These are phyloP conservation scores for Tuber melanosporum DNA, from an alignment of 495 filamentous ascomycete genomes.

Conservation along the genomic window DNA sequence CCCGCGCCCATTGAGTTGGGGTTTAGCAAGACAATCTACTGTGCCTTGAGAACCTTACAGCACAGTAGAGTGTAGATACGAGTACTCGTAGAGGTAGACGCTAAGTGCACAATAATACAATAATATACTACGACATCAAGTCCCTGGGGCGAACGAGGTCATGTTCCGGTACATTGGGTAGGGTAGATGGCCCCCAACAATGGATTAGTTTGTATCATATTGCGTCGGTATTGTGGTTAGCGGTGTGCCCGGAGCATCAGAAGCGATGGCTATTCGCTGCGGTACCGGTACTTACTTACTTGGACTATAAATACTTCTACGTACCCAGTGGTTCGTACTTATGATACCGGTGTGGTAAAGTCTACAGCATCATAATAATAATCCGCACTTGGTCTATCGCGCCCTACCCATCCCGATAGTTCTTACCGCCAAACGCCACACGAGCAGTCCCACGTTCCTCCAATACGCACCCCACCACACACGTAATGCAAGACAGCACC, in stretches of 20 bases:
- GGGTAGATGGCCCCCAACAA: neutral
- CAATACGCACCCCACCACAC: neutral
- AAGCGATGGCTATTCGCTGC: too few species aligned
- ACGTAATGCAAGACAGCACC: neutral
- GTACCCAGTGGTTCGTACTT: neutral
- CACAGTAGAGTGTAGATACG: neutral
- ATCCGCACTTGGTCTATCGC: neutral
- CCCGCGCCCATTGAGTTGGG: too few species aligned
- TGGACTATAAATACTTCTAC: neutral
- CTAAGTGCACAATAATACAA: neutral
- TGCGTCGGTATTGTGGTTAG: neutral
- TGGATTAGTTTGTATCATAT: neutral
- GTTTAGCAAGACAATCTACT: too few species aligned
- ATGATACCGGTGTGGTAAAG: too few species aligned
- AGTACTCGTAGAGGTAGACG: too few species aligned
- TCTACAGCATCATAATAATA: too few species aligned
- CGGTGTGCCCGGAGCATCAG: too few species aligned
- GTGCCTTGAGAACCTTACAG: neutral
- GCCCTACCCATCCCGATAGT: neutral
- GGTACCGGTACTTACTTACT: too few species aligned
- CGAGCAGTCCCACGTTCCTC: neutral
- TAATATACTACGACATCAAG: neutral
- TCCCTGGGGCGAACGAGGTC: neutral
- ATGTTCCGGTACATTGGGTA: too few species aligned
- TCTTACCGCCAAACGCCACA: neutral